Conservation (phyloP, 768 basidiomycete genomes). For the Russula olivacea region DNA sequence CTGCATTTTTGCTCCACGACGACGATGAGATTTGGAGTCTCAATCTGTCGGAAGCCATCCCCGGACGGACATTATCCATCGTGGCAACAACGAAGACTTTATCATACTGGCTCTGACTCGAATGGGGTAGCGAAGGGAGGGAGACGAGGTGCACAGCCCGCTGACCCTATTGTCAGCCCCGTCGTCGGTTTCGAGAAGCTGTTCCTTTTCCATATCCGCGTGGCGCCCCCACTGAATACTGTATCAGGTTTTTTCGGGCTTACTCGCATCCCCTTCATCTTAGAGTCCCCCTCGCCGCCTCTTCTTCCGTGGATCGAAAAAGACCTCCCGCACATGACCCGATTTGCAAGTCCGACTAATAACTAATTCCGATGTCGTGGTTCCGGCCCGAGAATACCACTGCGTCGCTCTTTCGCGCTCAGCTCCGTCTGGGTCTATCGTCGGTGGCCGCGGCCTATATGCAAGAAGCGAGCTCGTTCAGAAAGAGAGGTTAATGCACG, state of each 20-base stretch:
- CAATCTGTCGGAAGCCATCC: neutral
- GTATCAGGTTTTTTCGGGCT: neutral
- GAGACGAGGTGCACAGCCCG: neutral
- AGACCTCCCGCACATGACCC: neutral
- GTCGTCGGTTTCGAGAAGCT: neutral
- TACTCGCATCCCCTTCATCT: too few species aligned
- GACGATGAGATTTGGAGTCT: slow-evolving; percentile 1
- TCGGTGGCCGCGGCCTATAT: neutral
- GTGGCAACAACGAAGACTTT: neutral
- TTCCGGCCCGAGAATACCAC: neutral
- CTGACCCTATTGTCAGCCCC: slow-evolving; percentile 3
- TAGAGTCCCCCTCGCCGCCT: neutral
- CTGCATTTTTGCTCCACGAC: neutral
- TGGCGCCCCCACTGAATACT: neutral
- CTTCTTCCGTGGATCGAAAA: slow-evolving; percentile 11
- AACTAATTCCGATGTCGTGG: neutral
- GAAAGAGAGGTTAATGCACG: neutral
- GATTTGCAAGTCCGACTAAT: neutral
- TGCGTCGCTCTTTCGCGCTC: too few species aligned
- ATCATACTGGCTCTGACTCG: neutral
- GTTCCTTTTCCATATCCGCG: neutral
- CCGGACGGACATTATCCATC: neutral
- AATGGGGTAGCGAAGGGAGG: neutral
- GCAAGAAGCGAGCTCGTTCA: neutral
- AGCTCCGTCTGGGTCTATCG: too few species aligned